Percentiles rank a stretch among this genome's conserved stretches.
phyloP scores from a whole-genome alignment of 2,329 filamentous ascomycete genomes.

The Monilinia fructigena region DNA sequence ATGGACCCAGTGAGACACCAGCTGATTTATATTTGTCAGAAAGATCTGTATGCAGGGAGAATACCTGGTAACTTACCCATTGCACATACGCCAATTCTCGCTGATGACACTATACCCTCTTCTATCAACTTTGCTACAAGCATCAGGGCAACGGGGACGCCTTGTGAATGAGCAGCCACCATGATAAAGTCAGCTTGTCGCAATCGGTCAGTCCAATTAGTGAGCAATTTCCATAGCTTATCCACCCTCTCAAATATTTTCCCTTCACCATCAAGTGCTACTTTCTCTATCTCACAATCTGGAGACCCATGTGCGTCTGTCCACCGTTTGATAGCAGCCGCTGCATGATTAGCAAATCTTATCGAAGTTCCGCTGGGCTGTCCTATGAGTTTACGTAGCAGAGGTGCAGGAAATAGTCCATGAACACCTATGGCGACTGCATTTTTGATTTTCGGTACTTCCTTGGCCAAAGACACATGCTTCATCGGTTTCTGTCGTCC shows the following conservation, averaged over 20 bases:
- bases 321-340: slow-evolving; percentile 81
- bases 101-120: slow-evolving; percentile 75
- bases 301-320: slow-evolving; percentile 68
- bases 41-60: not conserved
- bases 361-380: slow-evolving; percentile 95
- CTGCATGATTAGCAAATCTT: slow-evolving; percentile 84
- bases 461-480: slow-evolving; percentile 70
- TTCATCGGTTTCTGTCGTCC: slow-evolving; percentile 57
- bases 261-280: slow-evolving; percentile 91
- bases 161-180: slow-evolving; percentile 92
- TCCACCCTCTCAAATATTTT: slow-evolving; percentile 87
- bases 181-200: slow-evolving; percentile 84
- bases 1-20: slow-evolving; percentile 90
- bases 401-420: slow-evolving; percentile 84
- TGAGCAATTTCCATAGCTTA: slow-evolving; percentile 86
- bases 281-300: slow-evolving; percentile 84
- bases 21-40: slow-evolving; percentile 53
- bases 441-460: slow-evolving; percentile 72
- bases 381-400: slow-evolving; percentile 86
- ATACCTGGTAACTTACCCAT: slow-evolving; percentile 50
- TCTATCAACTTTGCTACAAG: slow-evolving; percentile 89
- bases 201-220: slow-evolving; percentile 94
- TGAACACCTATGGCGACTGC: slow-evolving; percentile 93
- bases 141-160: slow-evolving; percentile 91
- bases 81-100: slow-evolving; percentile 81